Base-by-base conservation (phyloP, 2,329 filamentous ascomycete genomes). In the Cladosporium austrohemisphaericum region DNA sequence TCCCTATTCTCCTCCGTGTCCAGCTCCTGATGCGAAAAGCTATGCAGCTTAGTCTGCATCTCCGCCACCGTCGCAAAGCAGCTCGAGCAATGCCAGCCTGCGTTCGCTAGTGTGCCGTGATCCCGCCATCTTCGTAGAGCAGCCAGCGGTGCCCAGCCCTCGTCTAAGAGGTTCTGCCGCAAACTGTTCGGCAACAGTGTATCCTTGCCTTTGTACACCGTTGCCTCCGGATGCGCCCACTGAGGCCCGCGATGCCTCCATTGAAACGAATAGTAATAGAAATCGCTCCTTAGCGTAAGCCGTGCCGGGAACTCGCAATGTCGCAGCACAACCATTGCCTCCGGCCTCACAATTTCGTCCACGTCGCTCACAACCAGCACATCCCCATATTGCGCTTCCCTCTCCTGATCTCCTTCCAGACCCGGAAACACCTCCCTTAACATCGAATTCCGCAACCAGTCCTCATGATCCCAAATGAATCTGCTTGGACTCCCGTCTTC, bases 191-290 rank as follows among this genome's bases (percentile, higher is more conserved):
- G 81, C 16, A 67, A 62, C 37, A 84, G 66, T 5, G 81, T 84
- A 14, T 57, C 51, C 65, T 83, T 83, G 58, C 74, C 75, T 66
- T 85, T 81, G 61, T 76, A 83, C 49, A 71, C 73, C 2, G 80
- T 83, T 2, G 79, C 81, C 60, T 84, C 78, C 1, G 81, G 80
- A 49, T 82, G 79, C 6, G 68, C 62, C 79, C 80, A 83, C 52
- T 78, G 59, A 26, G 54, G 45, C 52, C 85, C 79, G 16, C 55
- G 38, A 31, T 64, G 46, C 40, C 43, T 29, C 49, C 44, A 48
- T 33, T 52, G 45, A 31, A 52, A 52, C 5, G 45, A 44, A 19
- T 52, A 52, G 19, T 49, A 52, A n/a, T 49, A 52, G 28, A 52
- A 49, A 16, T 49, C 28, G 13, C 38, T 52, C 16, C 37, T 18